These are phyloP conservation scores for Fusarium sp. DNA, from an alignment of 2,329 filamentous ascomycete genomes.

Conservation along the genomic window DNA sequence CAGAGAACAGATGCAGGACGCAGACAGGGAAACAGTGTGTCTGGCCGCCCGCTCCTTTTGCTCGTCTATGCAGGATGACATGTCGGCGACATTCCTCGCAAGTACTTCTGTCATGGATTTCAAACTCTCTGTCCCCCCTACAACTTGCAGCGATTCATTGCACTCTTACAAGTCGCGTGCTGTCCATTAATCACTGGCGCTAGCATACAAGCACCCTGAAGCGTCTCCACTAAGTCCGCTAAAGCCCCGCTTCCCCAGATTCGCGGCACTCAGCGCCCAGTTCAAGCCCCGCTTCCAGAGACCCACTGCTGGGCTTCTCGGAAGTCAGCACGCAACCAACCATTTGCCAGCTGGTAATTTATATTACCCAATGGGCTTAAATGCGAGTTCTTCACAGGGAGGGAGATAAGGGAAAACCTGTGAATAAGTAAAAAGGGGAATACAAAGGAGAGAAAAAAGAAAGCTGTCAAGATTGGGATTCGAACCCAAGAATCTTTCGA, in stretches of 20 bases:
- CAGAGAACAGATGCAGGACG: neutral
- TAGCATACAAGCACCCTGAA: conserved; percentile 18
- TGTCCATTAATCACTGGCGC: conserved; percentile 9
- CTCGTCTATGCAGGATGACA: neutral
- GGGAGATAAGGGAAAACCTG: neutral
- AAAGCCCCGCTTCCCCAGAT: conserved; percentile 35
- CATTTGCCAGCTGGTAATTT: neutral
- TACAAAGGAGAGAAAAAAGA: fast-evolving
- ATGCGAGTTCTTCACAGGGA: too few species aligned
- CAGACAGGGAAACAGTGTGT: neutral
- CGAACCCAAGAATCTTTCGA: conserved; percentile 16
- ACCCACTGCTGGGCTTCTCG: neutral
- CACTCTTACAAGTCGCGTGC: conserved; percentile 15
- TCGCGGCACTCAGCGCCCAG: conserved; percentile 22
- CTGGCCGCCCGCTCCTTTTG: neutral
- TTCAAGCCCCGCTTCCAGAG: conserved; percentile 8
- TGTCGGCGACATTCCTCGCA: neutral
- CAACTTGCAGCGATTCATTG: conserved; percentile 4
- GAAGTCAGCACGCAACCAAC: neutral
- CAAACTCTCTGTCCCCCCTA: neutral
- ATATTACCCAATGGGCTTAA: neutral
- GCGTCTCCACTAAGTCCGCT: conserved; percentile 24
- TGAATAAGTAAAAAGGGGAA: fast-evolving
- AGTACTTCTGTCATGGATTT: neutral
- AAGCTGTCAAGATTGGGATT: conserved; percentile 4